Base-by-base conservation (phyloP, 2,329 filamentous ascomycete genomes). In the Diaporthe aspalathi region DNA sequence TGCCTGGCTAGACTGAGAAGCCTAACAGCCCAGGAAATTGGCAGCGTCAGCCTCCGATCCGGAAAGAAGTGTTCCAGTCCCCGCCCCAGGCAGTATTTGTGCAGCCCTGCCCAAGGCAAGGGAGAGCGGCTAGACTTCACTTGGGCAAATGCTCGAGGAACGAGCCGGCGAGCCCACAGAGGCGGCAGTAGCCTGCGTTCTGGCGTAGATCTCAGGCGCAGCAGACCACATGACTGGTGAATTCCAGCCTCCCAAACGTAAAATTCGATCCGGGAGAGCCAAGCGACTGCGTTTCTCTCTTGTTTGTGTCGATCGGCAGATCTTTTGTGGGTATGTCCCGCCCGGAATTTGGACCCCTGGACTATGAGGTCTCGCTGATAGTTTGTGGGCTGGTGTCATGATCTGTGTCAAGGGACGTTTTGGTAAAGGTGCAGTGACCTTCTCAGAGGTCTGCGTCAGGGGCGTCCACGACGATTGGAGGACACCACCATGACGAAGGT, bases 371-470 rank as follows among this genome's bases (percentile, higher is more conserved):
- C 60, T 65, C 32, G n/a, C 43, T 38, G 7, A 50, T 24, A 49
- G 43, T 32, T 56, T 29, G 60, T 45, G n/a, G 43, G 17, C 11
- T 47, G 57, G 40, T 63, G 57, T 47, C 57, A 63, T 45, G 20
- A 32, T 14, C 40, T 63, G 43, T 63, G 43, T 63, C 60, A 63
- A 49, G 29, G 43, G 27, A 17, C 7, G 27, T 35, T 63, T 49
- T 63, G 60, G 49, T 63, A 49, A 63, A 29, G 60, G n/a, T 50
- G 60, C 60, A 65, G 22, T 65, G 60, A 38, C 60, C 60, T 24
- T 27, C 45, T 50, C 8, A 24, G 24, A 49, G 20, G 43, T 50
- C 45, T 35, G 29, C 14, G 45, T 24, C 43, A 65, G 29, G 27
- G 60, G 45, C 14, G 11, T 29, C 43, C 29, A 24, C 60, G 45